Base-by-base conservation (phyloP, 2,329 filamentous ascomycete species). In the Blastomyces percursus region DNA sequence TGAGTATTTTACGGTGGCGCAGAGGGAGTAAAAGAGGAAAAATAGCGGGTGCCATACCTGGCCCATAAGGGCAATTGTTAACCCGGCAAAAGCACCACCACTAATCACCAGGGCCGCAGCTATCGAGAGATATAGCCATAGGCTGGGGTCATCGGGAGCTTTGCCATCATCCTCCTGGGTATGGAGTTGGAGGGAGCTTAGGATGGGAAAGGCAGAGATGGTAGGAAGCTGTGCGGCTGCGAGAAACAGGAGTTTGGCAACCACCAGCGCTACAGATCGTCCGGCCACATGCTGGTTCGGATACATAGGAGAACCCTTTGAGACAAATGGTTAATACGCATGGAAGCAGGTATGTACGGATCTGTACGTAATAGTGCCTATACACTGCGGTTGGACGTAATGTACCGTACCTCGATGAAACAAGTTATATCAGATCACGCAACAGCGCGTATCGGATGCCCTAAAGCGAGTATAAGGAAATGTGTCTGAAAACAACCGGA, bases 71-170 rank as follows among this genome's bases (percentile, higher is more conserved):
- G 76, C 73, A 68, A 78, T 78, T 64, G 94, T 99, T 75, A 99
- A 78, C 42, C 94, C 94, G 11, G 94, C 94, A 78, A 99, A 99
- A 48, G 90, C 91, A 66, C 94, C 94, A 66, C 94, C 94, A 0
- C 90, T 82, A 64, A 97, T 79, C 11, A 97, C 94, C 62, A 99
- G 82, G 30, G 85, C 82, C 64, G 90, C 83, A 21, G 93, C 95
- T 38, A 91, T 81, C 62, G 86, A 80, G 65, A 94, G 82, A 71
- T 96, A 91, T 55, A 93, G 79, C 89, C 90, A 96, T 67, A 96
- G 78, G 59, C 83, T 82, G 8, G 86, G 82, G 65, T 88, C 86
- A 30, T 82, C 78, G 8, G 77, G 74, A 61, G 85, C 79, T 65
- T 81, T 79, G 44, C 77, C 79, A 62, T 80, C 74, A 55, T 80